Evolutionary conservation across 2,329 filamentous ascomycete genomes (phyloP).

Genomic region (Magnaporthales sp.): DNA sequence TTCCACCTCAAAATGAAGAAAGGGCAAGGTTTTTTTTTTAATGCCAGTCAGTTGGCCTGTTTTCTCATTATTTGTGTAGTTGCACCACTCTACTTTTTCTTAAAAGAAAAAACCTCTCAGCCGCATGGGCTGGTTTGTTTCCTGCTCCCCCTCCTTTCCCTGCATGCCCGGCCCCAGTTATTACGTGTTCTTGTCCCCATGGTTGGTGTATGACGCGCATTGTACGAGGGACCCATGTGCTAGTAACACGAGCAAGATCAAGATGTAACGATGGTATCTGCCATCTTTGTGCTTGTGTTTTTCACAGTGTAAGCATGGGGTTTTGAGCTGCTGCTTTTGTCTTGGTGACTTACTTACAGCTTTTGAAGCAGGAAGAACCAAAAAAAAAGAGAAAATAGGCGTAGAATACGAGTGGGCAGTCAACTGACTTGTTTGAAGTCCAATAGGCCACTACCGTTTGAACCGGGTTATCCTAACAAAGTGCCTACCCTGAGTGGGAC

Average conservation of each 20-base stretch:
- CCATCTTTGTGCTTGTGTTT: no score
- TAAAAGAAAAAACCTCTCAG: not conserved
- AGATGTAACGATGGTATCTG: no score
- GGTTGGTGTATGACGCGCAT: not conserved
- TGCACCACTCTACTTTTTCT: not conserved
- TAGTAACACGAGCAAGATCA: not conserved
- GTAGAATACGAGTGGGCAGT: not conserved
- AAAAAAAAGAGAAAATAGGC: not conserved
- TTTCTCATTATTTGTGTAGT: not conserved
- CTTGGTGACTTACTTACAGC: no score
- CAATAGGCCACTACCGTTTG: not conserved
- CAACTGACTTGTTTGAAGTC: not conserved
- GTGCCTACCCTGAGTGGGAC: not conserved
- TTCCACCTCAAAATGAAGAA: not conserved
- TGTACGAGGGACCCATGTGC: not conserved
- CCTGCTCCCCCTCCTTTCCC: not conserved
- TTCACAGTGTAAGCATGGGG: no score
- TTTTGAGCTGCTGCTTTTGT: no score
- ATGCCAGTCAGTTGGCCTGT: no score
- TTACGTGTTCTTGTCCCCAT: not conserved
- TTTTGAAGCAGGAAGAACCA: not conserved
- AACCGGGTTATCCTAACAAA: not conserved
- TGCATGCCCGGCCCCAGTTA: not conserved
- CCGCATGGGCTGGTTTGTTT: not conserved
- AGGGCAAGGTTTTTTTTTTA: not conserved